Evolutionary conservation across 2,329 filamentous ascomycete species (phyloP), one percentile per base, ranked within the genome.

Genomic region (Byssochlamys sp.): DNA sequence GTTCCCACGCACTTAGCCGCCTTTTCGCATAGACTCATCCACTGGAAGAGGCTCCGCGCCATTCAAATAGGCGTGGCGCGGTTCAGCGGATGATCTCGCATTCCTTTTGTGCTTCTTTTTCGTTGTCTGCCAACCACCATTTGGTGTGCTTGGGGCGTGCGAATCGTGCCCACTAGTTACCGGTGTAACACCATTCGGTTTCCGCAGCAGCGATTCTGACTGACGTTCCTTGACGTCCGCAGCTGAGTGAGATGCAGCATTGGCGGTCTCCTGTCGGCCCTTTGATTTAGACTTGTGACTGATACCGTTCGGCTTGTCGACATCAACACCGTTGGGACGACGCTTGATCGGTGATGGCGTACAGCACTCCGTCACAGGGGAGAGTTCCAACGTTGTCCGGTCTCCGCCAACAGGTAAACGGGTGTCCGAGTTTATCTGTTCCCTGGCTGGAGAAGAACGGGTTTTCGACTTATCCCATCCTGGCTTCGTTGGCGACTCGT

Each of bases 11-110:
- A 28, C 57, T 76, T 68, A 78, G 28, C 76, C 76, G 24, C 76
- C 76, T 65, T 78, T 78, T 55, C 75, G 69, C 63, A 77, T 59
- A 12, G 74, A 73, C 57, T 75, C 75, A 59, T 78, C 74, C 12
- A 66, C 66, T 29, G 76, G 74, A 10, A 76, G 63, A 7, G 71
- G 67, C 58, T 78, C 75, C 1, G 66, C 68, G 4, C 69, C 67
- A 48, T 65, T 62, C 27, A 65, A 60, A 19, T 62, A 54, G n/a
- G 67, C 66, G 27, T 66, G 62, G 27, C 66, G 65, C 31, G 65
- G 58, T 19, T 76, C 73, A 10, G 64, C 65, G 28, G 70, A 64
- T 4, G 67, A 65, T 57, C 73, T 76, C 51, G 63, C 62, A 50
- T 65, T 69, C 60, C 70, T 71, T 58, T 72, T 74, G 56, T 74